Percentiles rank a stretch among this genome's conserved stretches.
phyloP scores from a whole-genome alignment of 2,329 filamentous ascomycete genomes.

The Coniochaeta ligniaria region DNA sequence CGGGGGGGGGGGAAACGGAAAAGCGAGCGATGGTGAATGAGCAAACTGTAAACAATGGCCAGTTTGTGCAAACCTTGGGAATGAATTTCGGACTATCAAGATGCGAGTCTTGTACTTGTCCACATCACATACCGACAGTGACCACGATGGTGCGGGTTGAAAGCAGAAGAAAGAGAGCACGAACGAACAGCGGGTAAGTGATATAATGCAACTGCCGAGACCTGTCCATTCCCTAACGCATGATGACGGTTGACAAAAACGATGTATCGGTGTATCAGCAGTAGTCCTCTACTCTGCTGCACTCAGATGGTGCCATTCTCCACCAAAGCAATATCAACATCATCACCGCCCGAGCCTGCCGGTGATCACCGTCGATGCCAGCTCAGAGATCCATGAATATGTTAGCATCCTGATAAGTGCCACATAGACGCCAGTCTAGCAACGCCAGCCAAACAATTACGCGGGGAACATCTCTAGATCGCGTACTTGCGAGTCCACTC shows the following conservation, averaged over 20 bases:
- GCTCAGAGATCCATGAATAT: not conserved
- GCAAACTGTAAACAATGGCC: no score
- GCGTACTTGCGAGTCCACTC: constrained; percentile 99
- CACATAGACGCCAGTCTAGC: not conserved
- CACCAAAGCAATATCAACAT: not conserved
- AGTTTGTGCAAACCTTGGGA: no score
- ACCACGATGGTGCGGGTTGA: not conserved
- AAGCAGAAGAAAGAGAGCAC: not conserved
- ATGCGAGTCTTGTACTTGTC: no score
- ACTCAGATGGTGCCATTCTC: not conserved
- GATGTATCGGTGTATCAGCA: not conserved
- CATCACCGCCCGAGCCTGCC: not conserved
- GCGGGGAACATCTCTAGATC: constrained; percentile 48
- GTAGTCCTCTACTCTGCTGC: not conserved
- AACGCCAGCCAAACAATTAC: not conserved
- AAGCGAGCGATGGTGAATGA: no score
- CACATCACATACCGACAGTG: not conserved
- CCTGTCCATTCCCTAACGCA: not conserved
- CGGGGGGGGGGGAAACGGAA: no score
- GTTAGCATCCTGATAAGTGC: not conserved
- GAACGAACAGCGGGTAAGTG: not conserved
- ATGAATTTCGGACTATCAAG: no score
- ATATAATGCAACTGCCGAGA: not conserved
- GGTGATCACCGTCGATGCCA: not conserved
- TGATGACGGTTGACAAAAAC: not conserved